Base-by-base conservation (phyloP, 805 yeast genomes). In the Pichia sporocuriosa region DNA sequence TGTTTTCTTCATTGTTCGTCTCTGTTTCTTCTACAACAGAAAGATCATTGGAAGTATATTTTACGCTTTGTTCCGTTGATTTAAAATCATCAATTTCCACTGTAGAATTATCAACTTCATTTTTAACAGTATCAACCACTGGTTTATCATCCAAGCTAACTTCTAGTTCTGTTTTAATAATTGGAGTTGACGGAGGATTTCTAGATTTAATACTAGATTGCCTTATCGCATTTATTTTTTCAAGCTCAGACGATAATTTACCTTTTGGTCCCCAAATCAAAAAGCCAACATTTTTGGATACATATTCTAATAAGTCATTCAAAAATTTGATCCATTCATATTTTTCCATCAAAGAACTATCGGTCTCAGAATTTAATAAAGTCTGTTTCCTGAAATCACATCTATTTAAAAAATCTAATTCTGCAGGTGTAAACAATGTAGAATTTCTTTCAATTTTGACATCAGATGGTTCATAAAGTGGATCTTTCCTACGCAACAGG, bases 321-420 rank as follows among this genome's bases (percentile, higher is more conserved):
- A 90, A 68, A 56, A 89, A 90, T 43, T 77, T 74, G 46, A 83
- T 72, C 96, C 97, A 90, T 51, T 81, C 89, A 61, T 87, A 90
- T 48, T 77, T 81, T 49, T 78, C 81, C 50, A 79, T 68, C 35
- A 90, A 67, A 17, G 68, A 72, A 21, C 72, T 70, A 27, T 72
- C 74, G 25, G 70, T 65, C 3, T 67, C 58, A 43, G 66, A 67
- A 31, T 65, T 68, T 47, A 72, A 53, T 29, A 90, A 64, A 32
- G 73, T 73, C 22, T 77, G 81, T 48, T 80, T 79, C 38, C 98
- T 71, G 5, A 81, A 69, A 39, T 71, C 70, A 59, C 96, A 85
- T 42, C 93, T 70, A 17, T 72, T 73, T 3, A 87, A 66, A 54
- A 93, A 90, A 50, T 87, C 96, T 6, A 67, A 52, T 55, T 93